These are phyloP conservation scores for Pseudopithomyces chartarum DNA, from an alignment of 2,329 filamentous ascomycete genomes.

Conservation along the genomic window DNA sequence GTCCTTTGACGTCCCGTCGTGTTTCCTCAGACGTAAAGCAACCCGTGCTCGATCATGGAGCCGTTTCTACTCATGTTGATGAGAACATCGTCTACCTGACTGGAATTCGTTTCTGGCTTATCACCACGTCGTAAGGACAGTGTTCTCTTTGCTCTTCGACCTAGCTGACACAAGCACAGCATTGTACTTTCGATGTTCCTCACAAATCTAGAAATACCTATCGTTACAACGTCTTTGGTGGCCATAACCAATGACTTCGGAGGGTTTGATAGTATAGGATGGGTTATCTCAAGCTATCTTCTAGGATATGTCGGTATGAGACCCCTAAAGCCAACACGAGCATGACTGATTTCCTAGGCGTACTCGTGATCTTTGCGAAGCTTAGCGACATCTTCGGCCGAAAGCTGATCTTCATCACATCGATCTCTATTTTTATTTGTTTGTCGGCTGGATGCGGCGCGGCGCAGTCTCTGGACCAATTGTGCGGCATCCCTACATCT, in stretches of 20 bases:
- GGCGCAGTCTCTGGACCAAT: conserved; percentile 32
- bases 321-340: no score
- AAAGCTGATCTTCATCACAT: conserved; percentile 14
- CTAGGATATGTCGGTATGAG: conserved; percentile 34
- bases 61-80: not conserved
- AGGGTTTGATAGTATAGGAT: conserved; percentile 36
- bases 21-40: no score
- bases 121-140: not conserved
- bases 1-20: no score
- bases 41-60: no score
- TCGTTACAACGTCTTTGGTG: conserved; percentile 41
- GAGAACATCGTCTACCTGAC: not conserved
- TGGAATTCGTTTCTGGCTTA: not conserved
- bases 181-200: conserved; percentile 22
- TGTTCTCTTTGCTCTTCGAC: not conserved
- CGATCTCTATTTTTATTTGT: conserved; percentile 19
- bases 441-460: conserved; percentile 39
- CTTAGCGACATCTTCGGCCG: conserved; percentile 37
- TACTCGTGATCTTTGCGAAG: conserved; percentile 36
- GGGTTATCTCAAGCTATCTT: conserved; percentile 40
- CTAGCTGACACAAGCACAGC: not conserved
- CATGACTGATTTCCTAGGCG: not conserved
- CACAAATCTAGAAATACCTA: conserved; percentile 39
- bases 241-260: conserved; percentile 35
- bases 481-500: conserved; percentile 10